These are phyloP conservation scores for Geranium brycei DNA, from an alignment of 345 rosid species.

Conservation along the genomic window DNA sequence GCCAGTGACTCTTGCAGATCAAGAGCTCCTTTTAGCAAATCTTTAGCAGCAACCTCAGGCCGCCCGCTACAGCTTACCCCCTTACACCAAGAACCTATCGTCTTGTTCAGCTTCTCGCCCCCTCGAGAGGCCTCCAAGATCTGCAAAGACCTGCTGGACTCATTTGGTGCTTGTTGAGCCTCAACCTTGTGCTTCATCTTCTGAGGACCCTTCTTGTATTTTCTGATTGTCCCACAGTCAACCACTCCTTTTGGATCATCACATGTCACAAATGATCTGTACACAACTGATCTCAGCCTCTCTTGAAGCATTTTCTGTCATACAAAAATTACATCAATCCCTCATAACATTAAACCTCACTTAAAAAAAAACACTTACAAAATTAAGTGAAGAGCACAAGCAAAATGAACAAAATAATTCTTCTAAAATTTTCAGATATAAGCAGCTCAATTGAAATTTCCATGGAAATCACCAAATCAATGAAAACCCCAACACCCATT, in stretches of 20 bases:
- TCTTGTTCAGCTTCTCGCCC: slow-evolving; percentile 61
- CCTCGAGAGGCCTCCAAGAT: slow-evolving; percentile 65
- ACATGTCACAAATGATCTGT: slow-evolving; percentile 73
- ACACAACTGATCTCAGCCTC: slow-evolving; percentile 42
- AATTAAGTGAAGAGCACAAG: too few species aligned
- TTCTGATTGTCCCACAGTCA: slow-evolving; percentile 64
- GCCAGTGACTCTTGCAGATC: slow-evolving; percentile 75
- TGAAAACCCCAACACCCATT: too few species aligned
- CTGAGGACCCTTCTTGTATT: slow-evolving; percentile 27
- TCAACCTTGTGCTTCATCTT: slow-evolving; percentile 32
- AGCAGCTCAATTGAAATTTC: too few species aligned
- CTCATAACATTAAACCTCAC: slow-evolving; percentile 12
- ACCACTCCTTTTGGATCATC: slow-evolving; percentile 82
- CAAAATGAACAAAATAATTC: too few species aligned
- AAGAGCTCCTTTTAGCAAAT: slow-evolving; percentile 68
- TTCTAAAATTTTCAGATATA: too few species aligned
- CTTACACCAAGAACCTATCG: slow-evolving; percentile 54
- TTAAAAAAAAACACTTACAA: background rate
- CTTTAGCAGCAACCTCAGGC: slow-evolving; percentile 52
- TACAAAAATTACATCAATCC: background rate
- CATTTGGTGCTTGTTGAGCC: slow-evolving; percentile 1
- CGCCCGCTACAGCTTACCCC: slow-evolving; percentile 23
- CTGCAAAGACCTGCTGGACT: slow-evolving; percentile 32
- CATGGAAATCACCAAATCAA: too few species aligned
- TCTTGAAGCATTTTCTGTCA: slow-evolving; percentile 57